Evolutionary conservation across 129 eudicot species (phyloP).

Genomic region (Silybum marianum): DNA sequence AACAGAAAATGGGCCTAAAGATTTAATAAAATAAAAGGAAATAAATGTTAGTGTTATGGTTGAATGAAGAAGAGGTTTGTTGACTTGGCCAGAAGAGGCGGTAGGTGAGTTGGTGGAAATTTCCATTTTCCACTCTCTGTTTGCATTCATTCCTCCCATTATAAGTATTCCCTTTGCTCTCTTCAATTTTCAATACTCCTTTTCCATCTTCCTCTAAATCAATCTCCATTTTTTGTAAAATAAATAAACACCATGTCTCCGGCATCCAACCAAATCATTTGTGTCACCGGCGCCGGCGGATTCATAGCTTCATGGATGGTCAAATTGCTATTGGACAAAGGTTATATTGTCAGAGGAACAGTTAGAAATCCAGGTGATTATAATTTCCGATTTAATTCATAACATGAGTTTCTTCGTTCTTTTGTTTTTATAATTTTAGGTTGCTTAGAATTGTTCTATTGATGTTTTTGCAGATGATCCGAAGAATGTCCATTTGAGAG

Average conservation of each 20-base stretch:
- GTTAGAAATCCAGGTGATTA: conserved; percentile 85
- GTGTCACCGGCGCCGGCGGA: conserved; percentile 99
- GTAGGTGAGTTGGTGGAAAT: conserved; percentile 34
- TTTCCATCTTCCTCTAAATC: too few relatives aligned
- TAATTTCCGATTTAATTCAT: neutral
- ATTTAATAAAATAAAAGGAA: too few relatives aligned
- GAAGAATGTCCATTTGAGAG: conserved; percentile 78
- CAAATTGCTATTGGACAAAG: conserved; percentile 81
- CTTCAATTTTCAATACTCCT: neutral
- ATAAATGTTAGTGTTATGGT: too few relatives aligned
- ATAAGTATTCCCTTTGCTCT: conserved; percentile 9
- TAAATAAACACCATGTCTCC: conserved; percentile 54
- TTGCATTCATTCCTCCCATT: neutral
- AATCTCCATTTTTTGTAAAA: neutral
- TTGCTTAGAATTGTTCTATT: neutral
- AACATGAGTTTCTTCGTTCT: neutral
- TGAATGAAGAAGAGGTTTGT: conserved; percentile 5
- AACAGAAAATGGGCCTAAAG: too few relatives aligned
- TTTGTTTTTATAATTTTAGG: neutral
- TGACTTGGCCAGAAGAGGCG: conserved; percentile 30
- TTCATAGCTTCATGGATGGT: conserved; percentile 98
- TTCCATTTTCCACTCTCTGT: neutral
- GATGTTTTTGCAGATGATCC: conserved; percentile 62
- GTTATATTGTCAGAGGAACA: conserved; percentile 83
- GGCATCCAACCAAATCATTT: conserved; percentile 54